A percentile compares a stretch with the other conserved stretches of the same genome.
These are phyloP conservation scores for Xenosphaeropsis pyriputrescens DNA, from an alignment of 2,329 filamentous ascomycete genomes.

Conservation along the genomic window DNA sequence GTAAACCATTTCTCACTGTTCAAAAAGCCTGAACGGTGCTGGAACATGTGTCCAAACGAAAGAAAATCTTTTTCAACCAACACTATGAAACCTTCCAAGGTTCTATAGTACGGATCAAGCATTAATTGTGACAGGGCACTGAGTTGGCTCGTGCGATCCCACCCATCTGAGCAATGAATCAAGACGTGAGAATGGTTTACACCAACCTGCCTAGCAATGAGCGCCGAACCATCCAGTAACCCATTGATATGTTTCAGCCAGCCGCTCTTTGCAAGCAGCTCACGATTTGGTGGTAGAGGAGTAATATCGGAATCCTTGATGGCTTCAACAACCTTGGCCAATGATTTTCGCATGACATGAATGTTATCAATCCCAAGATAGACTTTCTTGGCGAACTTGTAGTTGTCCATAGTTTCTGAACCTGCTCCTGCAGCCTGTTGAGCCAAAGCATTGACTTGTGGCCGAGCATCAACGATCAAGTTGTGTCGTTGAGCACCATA, in stretches of 20 bases:
- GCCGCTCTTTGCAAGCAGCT: slow-evolving; percentile 66
- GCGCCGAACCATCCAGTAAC: slow-evolving; percentile 68
- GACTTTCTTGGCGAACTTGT: slow-evolving; percentile 78
- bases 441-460: slow-evolving; percentile 83
- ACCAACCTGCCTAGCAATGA: slow-evolving; percentile 79
- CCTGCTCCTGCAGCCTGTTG: slow-evolving; percentile 90
- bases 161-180: slow-evolving; percentile 96
- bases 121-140: slow-evolving; percentile 86
- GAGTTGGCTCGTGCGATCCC: slow-evolving; percentile 93
- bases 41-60: slow-evolving; percentile 96
- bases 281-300: slow-evolving; percentile 65
- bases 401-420: slow-evolving; percentile 96
- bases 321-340: slow-evolving; percentile 76
- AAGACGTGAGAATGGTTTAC: slow-evolving; percentile 89
- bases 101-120: slow-evolving; percentile 90
- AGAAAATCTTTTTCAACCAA: slow-evolving; percentile 96
- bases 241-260: slow-evolving; percentile 85
- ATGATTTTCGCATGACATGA: slow-evolving; percentile 88
- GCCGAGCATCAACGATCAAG: slow-evolving; percentile 88
- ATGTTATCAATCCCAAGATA: slow-evolving; percentile 98
- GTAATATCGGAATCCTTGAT: slow-evolving; percentile 88
- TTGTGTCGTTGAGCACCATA: slow-evolving; percentile 92
- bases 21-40: slow-evolving; percentile 75
- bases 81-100: slow-evolving; percentile 86
- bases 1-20: slow-evolving; percentile 91